phyloP scores from a whole-genome alignment of 495 filamentous ascomycete species.

The Hyaloscypha hepaticicola region DNA sequence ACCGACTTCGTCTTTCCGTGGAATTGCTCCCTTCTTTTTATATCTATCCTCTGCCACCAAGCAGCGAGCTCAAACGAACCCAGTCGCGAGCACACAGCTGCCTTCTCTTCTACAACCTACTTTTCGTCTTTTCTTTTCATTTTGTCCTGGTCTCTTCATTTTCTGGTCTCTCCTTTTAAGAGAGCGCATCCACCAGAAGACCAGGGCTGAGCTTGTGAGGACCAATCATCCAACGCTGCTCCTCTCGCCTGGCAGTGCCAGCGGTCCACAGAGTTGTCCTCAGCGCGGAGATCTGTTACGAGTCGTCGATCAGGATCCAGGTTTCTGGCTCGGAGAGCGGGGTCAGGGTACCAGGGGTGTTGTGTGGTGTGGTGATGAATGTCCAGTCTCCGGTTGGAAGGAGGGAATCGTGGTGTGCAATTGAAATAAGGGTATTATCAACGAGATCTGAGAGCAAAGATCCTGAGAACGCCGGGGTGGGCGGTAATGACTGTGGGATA shows the following conservation, averaged over 20 bases:
- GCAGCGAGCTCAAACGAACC: conserved; percentile 28
- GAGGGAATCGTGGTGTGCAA: not conserved
- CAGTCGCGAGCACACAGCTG: conserved; percentile 25
- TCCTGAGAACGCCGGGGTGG: conserved; percentile 15
- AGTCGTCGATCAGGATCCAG: conserved; percentile 35
- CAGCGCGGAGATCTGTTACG: conserved; percentile 29
- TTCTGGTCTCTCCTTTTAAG: conserved; percentile 26
- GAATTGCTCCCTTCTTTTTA: conserved; percentile 5
- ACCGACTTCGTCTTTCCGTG: not conserved
- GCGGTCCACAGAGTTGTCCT: conserved; percentile 33
- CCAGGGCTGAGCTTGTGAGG: conserved; percentile 24
- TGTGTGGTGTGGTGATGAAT: conserved; percentile 22
- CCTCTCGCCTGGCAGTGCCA: conserved; percentile 28
- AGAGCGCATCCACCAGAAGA: conserved; percentile 18
- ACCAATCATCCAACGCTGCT: conserved; percentile 30
- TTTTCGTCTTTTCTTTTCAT: conserved; percentile 5
- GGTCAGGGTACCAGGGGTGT: conserved; percentile 4
- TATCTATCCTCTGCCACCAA: conserved; percentile 7
- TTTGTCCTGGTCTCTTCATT: conserved; percentile 13
- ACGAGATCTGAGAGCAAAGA: conserved; percentile 6
- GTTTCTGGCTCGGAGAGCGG: conserved; percentile 30
- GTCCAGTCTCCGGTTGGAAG: conserved; percentile 26
- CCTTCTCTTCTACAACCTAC: conserved; percentile 7
- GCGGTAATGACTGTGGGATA: conserved; percentile 33
- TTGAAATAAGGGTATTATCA: conserved; percentile 9